Evolutionary conservation across 2,329 filamentous ascomycete genomes (phyloP).

Genomic region (Annulohypoxylon truncatum): DNA sequence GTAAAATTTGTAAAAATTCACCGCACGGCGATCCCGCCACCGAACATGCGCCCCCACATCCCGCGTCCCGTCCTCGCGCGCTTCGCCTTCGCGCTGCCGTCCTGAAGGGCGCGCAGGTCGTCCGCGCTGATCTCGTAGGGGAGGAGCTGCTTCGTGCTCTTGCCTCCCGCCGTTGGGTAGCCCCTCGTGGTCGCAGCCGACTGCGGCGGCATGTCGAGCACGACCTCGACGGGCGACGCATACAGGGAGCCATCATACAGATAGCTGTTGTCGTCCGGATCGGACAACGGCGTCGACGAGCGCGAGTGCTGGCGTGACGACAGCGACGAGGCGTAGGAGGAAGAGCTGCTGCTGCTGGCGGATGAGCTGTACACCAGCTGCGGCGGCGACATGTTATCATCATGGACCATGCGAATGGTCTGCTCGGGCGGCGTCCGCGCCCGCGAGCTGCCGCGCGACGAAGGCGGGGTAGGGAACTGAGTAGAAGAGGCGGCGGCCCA

Average conservation of each 20-base stretch:
- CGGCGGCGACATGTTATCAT: conserved; percentile 54
- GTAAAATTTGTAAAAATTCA: conserved; percentile 44
- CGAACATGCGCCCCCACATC: conserved; percentile 66
- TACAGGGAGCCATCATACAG: conserved; percentile 57
- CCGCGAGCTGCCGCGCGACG: conserved; percentile 56
- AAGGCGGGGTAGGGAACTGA: conserved; percentile 60
- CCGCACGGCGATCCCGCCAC: conserved; percentile 57
- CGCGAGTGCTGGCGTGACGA: conserved; percentile 61
- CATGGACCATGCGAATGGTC: conserved; percentile 54
- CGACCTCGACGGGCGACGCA: conserved; percentile 62
- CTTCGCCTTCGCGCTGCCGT: conserved; percentile 60
- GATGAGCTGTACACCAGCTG: conserved; percentile 57
- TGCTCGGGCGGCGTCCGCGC: conserved; percentile 54
- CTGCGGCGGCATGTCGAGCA: conserved; percentile 53
- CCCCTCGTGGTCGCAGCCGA: conserved; percentile 52
- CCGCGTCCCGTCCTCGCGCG: conserved; percentile 60
- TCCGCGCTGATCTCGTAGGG: conserved; percentile 68
- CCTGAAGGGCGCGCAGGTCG: conserved; percentile 63
- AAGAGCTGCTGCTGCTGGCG: conserved; percentile 55
- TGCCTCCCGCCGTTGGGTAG: conserved; percentile 42
- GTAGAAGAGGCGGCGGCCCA: conserved; percentile 48
- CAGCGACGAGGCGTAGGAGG: conserved; percentile 62
- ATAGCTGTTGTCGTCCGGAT: conserved; percentile 58
- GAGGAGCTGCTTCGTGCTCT: conserved; percentile 51
- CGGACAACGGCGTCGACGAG: conserved; percentile 63